Conservation (phyloP, 2,329 filamentous ascomycete species). For the Sphaerulina populicola region DNA sequence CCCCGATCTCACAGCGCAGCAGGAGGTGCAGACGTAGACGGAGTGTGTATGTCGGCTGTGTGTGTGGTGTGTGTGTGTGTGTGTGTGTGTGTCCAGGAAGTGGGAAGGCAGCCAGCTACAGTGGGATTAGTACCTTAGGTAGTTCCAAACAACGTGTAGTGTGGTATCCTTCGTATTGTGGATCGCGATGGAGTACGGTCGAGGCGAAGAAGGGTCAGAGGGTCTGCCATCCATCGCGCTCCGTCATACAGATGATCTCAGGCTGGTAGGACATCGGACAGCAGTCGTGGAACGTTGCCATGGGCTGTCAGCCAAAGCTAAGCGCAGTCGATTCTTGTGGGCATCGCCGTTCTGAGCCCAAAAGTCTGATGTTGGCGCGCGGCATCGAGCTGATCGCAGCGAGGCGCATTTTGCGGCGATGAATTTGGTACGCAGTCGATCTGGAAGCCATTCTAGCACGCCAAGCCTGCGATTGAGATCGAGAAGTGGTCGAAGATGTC, state of each 20-base stretch:
- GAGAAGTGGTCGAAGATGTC: neutral
- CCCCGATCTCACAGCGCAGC: neutral
- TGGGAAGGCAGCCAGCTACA: neutral
- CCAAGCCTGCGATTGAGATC: neutral
- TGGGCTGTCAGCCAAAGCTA: neutral
- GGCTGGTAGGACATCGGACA: slow-evolving; percentile 2
- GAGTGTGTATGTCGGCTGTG: neutral
- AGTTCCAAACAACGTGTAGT: neutral
- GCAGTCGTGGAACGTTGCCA: neutral
- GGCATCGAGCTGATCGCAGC: slow-evolving; percentile 5
- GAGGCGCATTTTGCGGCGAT: neutral
- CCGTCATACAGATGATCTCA: slow-evolving; percentile 2
- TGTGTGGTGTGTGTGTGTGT: neutral
- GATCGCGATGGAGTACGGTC: neutral
- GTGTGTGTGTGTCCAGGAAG: neutral
- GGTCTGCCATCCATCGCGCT: neutral
- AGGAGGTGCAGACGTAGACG: neutral
- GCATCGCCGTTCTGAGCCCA: slow-evolving; percentile 5
- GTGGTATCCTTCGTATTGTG: neutral
- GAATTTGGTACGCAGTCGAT: neutral
- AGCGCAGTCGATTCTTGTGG: neutral
- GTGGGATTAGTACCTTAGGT: neutral
- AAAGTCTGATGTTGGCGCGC: neutral
- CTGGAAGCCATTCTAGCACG: neutral
- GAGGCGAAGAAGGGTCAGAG: neutral